Base-by-base conservation (phyloP, 257 asterid genomes). In the Solanum clarkiae region DNA sequence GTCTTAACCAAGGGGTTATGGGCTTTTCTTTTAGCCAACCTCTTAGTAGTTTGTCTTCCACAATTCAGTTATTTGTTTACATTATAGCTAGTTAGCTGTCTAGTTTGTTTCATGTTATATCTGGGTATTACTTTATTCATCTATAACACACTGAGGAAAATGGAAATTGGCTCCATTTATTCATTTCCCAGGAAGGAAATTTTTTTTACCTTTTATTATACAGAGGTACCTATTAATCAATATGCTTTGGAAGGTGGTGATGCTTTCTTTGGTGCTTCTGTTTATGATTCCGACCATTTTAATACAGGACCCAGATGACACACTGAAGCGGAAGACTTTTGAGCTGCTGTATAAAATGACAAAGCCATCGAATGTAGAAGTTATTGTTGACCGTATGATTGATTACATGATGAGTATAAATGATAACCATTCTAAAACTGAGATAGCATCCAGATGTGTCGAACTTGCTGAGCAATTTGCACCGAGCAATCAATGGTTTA, bases 401-500 rank as follows among this genome's bases (percentile, higher is more conserved):
- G 94, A 92, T 81, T 95, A 95, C 91, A 94, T 94, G 99, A 95
- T 95, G 89, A 94, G 93, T 92, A 92, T 97, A 83, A 97, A 81
- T 66, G 99, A 97, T 84, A 91, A 81, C 85, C 99, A 97, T 90
- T 95, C 93, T 90, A 95, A 95, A 93, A 95, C 98, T 51, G 99
- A 97, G 92, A 97, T 97, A 88, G 99, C 99, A 85, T 97, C 99
- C 85, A 93, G 98, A 90, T 95, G 98, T 86, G 97, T 97, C 83
- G 99, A 97, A 87, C 98, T 97, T 86, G 99, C 98, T 6, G 99
- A 97, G 87, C 99, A 97, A 88, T 97, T 95, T 71, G 98, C 99
- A 47, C 98, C 98, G 57, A 97, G 98, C 94, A 97, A 97, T 91
- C 96, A 92, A 82, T 97, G 99, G 99, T 97, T 97, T 91, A 95